Conservation (phyloP, 2,329 filamentous ascomycete genomes). For the Diplodia mutila region DNA sequence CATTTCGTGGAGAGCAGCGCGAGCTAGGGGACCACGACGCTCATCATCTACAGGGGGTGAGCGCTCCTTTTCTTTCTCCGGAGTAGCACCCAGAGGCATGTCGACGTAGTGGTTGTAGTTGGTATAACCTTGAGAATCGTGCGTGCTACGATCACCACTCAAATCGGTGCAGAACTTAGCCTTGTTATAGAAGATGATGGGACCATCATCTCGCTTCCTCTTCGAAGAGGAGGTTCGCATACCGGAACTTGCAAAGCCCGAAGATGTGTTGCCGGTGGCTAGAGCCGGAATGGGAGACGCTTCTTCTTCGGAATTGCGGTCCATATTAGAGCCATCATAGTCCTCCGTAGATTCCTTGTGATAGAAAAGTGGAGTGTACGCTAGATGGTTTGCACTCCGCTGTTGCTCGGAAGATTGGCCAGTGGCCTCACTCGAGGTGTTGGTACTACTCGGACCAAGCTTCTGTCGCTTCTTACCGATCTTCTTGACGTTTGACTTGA, state of each 20-base stretch:
- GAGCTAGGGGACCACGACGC: constrained; percentile 2
- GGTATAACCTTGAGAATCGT: constrained; percentile 28
- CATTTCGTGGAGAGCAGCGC: constrained; percentile 11
- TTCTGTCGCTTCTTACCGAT: constrained; percentile 32
- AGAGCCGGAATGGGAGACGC: constrained; percentile 36
- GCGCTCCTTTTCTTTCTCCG: not conserved
- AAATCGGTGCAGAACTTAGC: constrained; percentile 81
- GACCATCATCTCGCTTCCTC: constrained; percentile 67
- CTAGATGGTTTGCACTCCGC: constrained; percentile 37
- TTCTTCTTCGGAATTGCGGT: constrained; percentile 33
- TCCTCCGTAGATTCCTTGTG: constrained; percentile 47
- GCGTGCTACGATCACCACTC: constrained; percentile 60
- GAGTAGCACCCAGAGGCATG: constrained; percentile 6
- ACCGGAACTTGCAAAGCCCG: constrained; percentile 51
- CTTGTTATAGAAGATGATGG: constrained; percentile 78
- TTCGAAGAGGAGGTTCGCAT: constrained; percentile 50
- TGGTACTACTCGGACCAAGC: constrained; percentile 32
- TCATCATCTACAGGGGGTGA: not conserved
- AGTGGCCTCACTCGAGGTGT: constrained; percentile 30
- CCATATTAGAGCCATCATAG: not conserved
- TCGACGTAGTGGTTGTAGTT: not conserved
- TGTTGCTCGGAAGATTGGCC: constrained; percentile 20
- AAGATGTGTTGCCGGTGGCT: constrained; percentile 42
- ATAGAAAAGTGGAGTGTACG: constrained; percentile 54
- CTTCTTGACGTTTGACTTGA: constrained; percentile 1